Base-by-base conservation (phyloP, 202 grass and related monocot species). In the Dendrocalamus latiflorus region DNA sequence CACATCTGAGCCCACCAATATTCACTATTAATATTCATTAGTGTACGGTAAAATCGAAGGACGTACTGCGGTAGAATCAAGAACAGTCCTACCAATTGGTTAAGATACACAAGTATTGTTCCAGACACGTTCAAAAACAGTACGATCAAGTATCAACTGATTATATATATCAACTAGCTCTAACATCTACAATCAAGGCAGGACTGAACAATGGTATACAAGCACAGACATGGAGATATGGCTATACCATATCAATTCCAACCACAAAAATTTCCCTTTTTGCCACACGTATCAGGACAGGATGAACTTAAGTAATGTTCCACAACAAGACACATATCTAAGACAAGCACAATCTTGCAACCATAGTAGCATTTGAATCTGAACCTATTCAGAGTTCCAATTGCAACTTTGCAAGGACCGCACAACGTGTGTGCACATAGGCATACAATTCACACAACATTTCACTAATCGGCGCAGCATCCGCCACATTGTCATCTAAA, bases 1-100 rank as follows among this genome's bases (percentile, higher is more conserved):
- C 9, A 79, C 50, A 26, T 77, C 36, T 9, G 34, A 85, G 65
- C 61, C 77, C 83, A 89, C 72, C 39, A 73, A 66, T 55, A 70
- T 33, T 71, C 43, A 39, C 77, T 79, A 16, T 83, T 72, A 77
- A 57, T 44, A 81, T 72, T 49, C 77, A 22, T 63, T 37, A 8
- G 9, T 50, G 44, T 22, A 64, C 9, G 48, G 48, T 56, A 6
- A 11, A 75, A 75, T 75, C 58, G 0, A 75, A 4, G 47, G 16
- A 1, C 6, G 33, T 74, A 79, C 47, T 11, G 25, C 0, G 4
- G 60, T 66, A 74, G 68, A 75, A 75, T 66, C 79, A 86, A 86
- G n/a, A 85, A 74, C 24, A 74, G 51, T 38, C 75, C n/a, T 48
- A 15, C 13, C 14, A 34, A 88, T 51, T 43, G 41, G 50, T 65